Percentiles rank a stretch among this genome's conserved stretches.
phyloP scores from a whole-genome alignment of 108 stramenopile genomes.

The Cylindrotheca fusiformis region DNA sequence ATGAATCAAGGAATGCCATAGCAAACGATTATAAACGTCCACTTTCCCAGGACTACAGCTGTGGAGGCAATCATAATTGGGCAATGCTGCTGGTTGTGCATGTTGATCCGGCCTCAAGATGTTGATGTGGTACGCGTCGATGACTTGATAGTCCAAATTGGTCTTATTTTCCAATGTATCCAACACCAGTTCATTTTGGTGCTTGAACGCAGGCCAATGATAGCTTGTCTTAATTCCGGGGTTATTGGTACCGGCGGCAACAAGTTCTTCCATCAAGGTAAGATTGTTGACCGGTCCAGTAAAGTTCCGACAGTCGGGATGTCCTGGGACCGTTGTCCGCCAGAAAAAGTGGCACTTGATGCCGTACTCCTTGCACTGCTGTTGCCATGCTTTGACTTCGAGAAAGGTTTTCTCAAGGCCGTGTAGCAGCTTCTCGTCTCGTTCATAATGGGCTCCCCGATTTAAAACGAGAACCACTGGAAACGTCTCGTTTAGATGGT shows the following conservation, averaged over 20 bases:
- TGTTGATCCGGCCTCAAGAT: slow-evolving; percentile 46
- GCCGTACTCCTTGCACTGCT: too few species aligned
- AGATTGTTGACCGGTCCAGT: slow-evolving; percentile 38
- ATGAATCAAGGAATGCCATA: slow-evolving; percentile 31
- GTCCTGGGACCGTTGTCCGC: too few species aligned
- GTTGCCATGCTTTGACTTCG: too few species aligned
- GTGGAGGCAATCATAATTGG: slow-evolving; percentile 44
- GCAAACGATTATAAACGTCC: slow-evolving; percentile 41
- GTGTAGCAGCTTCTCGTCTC: too few species aligned
- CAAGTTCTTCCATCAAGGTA: slow-evolving; percentile 32
- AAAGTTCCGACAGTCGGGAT: slow-evolving; percentile 41
- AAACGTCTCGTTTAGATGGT: too few species aligned
- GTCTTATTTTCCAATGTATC: slow-evolving; percentile 6
- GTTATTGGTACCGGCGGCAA: slow-evolving; percentile 20
- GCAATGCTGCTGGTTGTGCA: slow-evolving; percentile 1
- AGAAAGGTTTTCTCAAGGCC: too few species aligned
- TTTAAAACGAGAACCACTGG: too few species aligned
- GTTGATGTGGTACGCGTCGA: slow-evolving; percentile 47
- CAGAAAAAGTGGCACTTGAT: too few species aligned
- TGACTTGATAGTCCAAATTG: slow-evolving; percentile 21
- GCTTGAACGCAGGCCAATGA: slow-evolving; percentile 43
- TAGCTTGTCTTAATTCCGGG: slow-evolving; percentile 24
- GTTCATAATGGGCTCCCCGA: too few species aligned
- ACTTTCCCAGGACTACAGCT: slow-evolving; percentile 50
- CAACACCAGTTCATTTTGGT: slow-evolving; percentile 40